These are phyloP conservation scores for Rhododendron mucronatum DNA, from an alignment of 148 eudicot genomes.

Conservation along the genomic window DNA sequence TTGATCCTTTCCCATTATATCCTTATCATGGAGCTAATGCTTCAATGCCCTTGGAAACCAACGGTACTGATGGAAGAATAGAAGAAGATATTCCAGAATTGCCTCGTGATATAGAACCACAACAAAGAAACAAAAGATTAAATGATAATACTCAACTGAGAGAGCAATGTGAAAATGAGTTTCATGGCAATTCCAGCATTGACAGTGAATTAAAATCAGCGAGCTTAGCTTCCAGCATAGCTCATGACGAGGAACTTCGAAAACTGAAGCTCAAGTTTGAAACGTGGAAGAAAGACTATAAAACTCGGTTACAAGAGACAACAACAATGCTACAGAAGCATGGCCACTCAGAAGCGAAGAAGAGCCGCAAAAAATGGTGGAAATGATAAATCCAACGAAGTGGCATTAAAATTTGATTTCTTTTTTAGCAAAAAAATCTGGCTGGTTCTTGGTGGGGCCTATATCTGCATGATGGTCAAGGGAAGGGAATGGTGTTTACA, in stretches of 20 bases:
- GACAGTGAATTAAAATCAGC: conserved; percentile 9
- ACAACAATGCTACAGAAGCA: conserved; percentile 29
- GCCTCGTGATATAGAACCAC: not conserved
- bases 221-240: not conserved
- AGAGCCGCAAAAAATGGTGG: conserved; percentile 32
- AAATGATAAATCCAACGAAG: not conserved
- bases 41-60: not conserved
- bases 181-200: conserved; percentile 3
- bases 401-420: not conserved
- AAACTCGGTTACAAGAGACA: conserved; percentile 29
- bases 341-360: conserved; percentile 18
- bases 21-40: conserved; percentile 1
- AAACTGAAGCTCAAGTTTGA: conserved; percentile 33
- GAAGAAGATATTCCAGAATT: conserved; percentile 4
- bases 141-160: not conserved
- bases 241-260: conserved; percentile 24
- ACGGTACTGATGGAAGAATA: not conserved
- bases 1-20: conserved; percentile 12
- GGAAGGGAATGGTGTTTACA: not conserved
- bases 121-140: not conserved
- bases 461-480: not conserved
- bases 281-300: conserved; percentile 45
- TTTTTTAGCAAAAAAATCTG: not conserved
- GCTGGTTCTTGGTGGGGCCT: not conserved
- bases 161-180: conserved; percentile 3